These are phyloP conservation scores for Gynandropsis gynandra DNA, from an alignment of 345 rosid species.

Conservation along the genomic window DNA sequence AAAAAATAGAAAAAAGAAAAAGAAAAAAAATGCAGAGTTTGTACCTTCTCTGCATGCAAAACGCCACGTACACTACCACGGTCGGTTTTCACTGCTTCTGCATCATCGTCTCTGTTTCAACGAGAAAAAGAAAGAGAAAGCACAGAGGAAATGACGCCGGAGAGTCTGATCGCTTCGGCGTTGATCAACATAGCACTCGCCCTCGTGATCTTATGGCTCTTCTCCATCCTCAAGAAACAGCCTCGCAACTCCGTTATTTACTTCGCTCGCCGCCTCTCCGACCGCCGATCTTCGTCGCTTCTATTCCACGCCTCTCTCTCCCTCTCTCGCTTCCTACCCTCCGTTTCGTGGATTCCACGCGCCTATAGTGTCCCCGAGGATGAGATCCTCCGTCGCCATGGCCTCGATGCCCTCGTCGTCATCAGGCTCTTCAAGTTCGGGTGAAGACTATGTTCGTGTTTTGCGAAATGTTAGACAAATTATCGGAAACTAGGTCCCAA, in stretches of 20 bases:
- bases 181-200: conserved; percentile 73
- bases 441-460: conserved; percentile 22
- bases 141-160: conserved; percentile 42
- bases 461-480: neutral
- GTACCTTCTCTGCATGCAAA: too few relatives aligned
- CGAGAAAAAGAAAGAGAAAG: conserved; percentile 4
- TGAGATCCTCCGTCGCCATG: conserved; percentile 48
- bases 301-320: conserved; percentile 31
- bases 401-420: conserved; percentile 74
- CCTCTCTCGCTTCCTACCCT: conserved; percentile 61
- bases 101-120: too few relatives aligned
- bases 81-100: neutral
- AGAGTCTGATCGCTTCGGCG: conserved; percentile 71
- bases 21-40: too few relatives aligned
- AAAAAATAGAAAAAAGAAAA: too few relatives aligned
- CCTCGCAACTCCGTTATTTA: conserved; percentile 66
- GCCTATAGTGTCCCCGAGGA: conserved; percentile 69
- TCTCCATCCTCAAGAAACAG: conserved; percentile 75
- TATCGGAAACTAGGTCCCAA: too few relatives aligned
- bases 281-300: conserved; percentile 21
- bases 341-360: conserved; percentile 74
- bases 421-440: conserved; percentile 89
- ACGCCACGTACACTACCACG: neutral
- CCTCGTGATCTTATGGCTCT: conserved; percentile 50
- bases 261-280: conserved; percentile 72